These are phyloP conservation scores for Dacryopinax primogenitus DNA, from an alignment of 768 basidiomycete species.

Conservation along the genomic window DNA sequence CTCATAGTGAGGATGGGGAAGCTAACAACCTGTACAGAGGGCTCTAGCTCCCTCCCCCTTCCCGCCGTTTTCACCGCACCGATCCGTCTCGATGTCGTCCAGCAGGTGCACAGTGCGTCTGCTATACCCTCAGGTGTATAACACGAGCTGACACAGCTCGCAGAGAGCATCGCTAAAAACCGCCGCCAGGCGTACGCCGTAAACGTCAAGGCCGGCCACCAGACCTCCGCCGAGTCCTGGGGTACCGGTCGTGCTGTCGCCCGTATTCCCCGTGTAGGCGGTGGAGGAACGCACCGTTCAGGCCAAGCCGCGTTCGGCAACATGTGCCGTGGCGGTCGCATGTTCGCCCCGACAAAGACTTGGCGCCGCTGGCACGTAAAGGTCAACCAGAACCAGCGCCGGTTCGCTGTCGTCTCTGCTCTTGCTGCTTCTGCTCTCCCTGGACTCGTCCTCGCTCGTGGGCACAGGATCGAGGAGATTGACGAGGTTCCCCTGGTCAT, in stretches of 20 bases:
- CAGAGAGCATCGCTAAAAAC: conserved; percentile 98
- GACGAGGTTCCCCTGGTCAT: conserved; percentile 94
- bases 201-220: conserved; percentile 95
- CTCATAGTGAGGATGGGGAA: background rate
- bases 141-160: conserved; percentile 13
- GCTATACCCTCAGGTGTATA: background rate
- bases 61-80: conserved; percentile 96
- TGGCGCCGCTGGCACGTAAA: conserved; percentile 99
- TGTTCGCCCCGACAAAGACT: conserved; percentile 99
- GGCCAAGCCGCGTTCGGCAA: conserved; percentile 99
- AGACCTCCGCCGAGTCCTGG: conserved; percentile 98
- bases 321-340: conserved; percentile 99
- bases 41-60: conserved; percentile 77
- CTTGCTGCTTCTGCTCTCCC: conserved; percentile 95
- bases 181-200: conserved; percentile 94
- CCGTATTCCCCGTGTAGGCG: conserved; percentile 99
- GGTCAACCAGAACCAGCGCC: conserved; percentile 97
- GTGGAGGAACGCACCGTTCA: conserved; percentile 95
- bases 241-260: conserved; percentile 99
- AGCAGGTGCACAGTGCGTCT: conserved; percentile 96
- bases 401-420: conserved; percentile 94
- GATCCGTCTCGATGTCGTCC: conserved; percentile 95
- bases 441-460: conserved; percentile 95
- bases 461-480: conserved; percentile 95
- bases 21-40: conserved; percentile 38